A percentile compares a stretch with the other conserved stretches of the same genome.
These are phyloP conservation scores for Angophora floribunda DNA, from an alignment of 345 rosid species.

Conservation along the genomic window DNA sequence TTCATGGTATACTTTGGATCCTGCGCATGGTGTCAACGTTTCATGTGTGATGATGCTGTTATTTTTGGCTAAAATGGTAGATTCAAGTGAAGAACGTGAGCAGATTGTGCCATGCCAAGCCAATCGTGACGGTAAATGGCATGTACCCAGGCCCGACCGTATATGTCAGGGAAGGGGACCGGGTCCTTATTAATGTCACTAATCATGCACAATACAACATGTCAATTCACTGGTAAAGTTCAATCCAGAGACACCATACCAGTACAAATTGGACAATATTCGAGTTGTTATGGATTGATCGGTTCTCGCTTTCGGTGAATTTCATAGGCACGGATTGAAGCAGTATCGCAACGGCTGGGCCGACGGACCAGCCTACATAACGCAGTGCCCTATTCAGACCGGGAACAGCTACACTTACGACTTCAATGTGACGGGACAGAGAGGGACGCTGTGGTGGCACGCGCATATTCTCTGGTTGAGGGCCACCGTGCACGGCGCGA, in stretches of 20 bases:
- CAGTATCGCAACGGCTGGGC: slow-evolving; percentile 66
- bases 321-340: slow-evolving; percentile 53
- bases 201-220: slow-evolving; percentile 47
- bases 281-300: too few species aligned
- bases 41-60: background rate
- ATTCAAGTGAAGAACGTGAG: slow-evolving; percentile 50
- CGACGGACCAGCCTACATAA: slow-evolving; percentile 65
- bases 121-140: slow-evolving; percentile 55
- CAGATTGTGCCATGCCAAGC: slow-evolving; percentile 56
- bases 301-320: background rate
- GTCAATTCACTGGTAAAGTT: slow-evolving; percentile 44
- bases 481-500: slow-evolving; percentile 57
- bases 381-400: slow-evolving; percentile 54
- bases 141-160: slow-evolving; percentile 53
- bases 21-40: background rate
- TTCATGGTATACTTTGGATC: background rate
- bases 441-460: slow-evolving; percentile 74
- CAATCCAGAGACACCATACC: background rate
- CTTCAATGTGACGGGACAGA: slow-evolving; percentile 53
- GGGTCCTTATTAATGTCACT: slow-evolving; percentile 47
- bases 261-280: background rate
- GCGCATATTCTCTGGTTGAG: slow-evolving; percentile 60
- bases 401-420: slow-evolving; percentile 37
- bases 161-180: slow-evolving; percentile 47
- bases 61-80: slow-evolving; percentile 4